These are phyloP conservation scores for Yarrowia bubula DNA, from an alignment of 805 yeast species.

Conservation along the genomic window DNA sequence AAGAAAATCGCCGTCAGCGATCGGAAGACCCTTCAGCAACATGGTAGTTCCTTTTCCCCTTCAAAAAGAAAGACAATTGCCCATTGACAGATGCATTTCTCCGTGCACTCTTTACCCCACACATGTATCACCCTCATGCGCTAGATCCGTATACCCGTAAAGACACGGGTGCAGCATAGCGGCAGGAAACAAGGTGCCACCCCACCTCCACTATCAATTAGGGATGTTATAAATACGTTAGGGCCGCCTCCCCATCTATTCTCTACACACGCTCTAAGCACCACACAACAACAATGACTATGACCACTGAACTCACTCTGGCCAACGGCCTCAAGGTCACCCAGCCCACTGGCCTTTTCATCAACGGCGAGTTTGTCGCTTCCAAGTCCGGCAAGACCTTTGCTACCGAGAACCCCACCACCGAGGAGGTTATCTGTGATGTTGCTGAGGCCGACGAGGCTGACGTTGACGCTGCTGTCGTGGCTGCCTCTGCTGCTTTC, in stretches of 20 bases:
- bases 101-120: neutral
- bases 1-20: too few species aligned
- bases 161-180: neutral
- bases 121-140: neutral
- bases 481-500: slow-evolving; percentile 80
- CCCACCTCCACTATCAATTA: neutral
- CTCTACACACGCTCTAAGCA: neutral
- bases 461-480: slow-evolving; percentile 77
- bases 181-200: neutral
- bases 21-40: neutral
- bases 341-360: slow-evolving; percentile 87
- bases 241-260: neutral
- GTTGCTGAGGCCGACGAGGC: slow-evolving; percentile 72
- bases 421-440: slow-evolving; percentile 57
- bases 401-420: slow-evolving; percentile 47
- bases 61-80: too few species aligned
- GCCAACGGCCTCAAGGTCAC: slow-evolving; percentile 64
- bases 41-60: neutral
- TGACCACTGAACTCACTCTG: slow-evolving; percentile 40
- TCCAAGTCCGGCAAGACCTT: slow-evolving; percentile 59
- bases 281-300: slow-evolving; percentile 4
- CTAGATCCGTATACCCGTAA: slow-evolving; percentile 21
- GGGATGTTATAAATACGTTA: neutral
- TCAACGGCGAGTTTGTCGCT: slow-evolving; percentile 72
- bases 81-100: neutral